Base-by-base conservation (phyloP, 2,329 filamentous ascomycete genomes). In the Coniella lustricola region DNA sequence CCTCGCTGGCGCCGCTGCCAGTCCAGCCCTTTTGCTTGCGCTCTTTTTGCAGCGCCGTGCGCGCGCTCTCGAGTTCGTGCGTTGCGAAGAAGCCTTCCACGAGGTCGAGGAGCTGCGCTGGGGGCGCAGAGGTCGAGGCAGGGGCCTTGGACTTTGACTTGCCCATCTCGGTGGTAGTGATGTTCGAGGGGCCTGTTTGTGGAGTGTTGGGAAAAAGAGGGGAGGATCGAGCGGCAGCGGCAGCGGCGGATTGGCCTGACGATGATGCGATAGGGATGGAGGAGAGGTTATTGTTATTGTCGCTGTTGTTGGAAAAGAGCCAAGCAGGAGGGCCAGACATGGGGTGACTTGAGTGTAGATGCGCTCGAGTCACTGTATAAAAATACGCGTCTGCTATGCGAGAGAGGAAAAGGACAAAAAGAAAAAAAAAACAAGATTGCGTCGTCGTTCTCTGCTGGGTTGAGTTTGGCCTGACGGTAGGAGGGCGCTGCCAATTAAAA, bases 41-140 rank as follows among this genome's bases (percentile, higher is more conserved):
- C 60, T 88, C 81, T 61, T 82, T 79, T 57, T 73, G 71, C 59
- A 89, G 84, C 4, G 79, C 76, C 51, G 73, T 69, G 59, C 76
- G 77, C 39, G 85, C 78, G 50, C 73, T 71, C 41, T 72, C 64
- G 58, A 87, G 85, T n/a, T 79, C 76, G 62, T 85, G 75, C 39
- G 83, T 75, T 36, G 74, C 73, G 43, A 90, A 72, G 64, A 89
- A 90, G 18, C 68, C 66, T 54, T 80, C 79, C 58, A 90, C 75
- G 14, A 87, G 70, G 52, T 81, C 77, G 60, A 90, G 70, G 32
- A 90, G 69, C 63, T 85, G 75, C 22, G 75, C 65, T 4, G 84
- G 75, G 21, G 79, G 48, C 14, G 54, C 38, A 3, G 32, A 18
- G 33, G 43, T 52, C 41, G 44, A 31, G 32, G 43, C 51, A 9